Conservation (phyloP, 176 grass and related monocot species). For the Raddia guianensis region DNA sequence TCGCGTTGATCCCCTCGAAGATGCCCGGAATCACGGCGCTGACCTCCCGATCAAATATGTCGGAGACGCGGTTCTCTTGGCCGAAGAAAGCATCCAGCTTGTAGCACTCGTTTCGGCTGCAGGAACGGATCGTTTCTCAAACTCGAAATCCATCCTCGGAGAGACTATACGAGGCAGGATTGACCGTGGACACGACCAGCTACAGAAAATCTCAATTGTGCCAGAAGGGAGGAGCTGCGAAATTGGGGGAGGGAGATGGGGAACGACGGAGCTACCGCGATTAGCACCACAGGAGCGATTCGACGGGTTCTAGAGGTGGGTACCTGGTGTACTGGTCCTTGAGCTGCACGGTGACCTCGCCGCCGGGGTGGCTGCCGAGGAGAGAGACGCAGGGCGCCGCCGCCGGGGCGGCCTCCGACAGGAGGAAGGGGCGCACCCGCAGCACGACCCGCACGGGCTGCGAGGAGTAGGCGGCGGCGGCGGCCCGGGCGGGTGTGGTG, state of each 20-base stretch:
- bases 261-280: background rate
- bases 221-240: background rate
- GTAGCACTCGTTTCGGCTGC: constrained; percentile 79
- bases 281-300: background rate
- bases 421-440: constrained; percentile 82
- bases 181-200: background rate
- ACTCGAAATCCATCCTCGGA: background rate
- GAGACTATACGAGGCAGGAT: background rate
- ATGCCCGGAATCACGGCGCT: constrained; percentile 60
- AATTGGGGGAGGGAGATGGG: background rate
- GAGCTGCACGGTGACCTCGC: constrained; percentile 68
- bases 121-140: constrained; percentile 1
- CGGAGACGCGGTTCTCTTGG: constrained; percentile 43
- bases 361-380: constrained; percentile 33
- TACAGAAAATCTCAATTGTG: background rate
- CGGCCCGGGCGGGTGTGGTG: background rate
- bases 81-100: constrained; percentile 80
- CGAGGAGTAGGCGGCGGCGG: background rate
- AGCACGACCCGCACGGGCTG: constrained; percentile 79
- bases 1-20: constrained; percentile 68
- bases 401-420: constrained; percentile 43
- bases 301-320: background rate
- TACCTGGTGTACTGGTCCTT: constrained; percentile 88
- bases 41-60: constrained; percentile 82
- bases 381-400: constrained; percentile 58